These are phyloP conservation scores for Salix koriyanagi DNA, from an alignment of 345 rosid species.

Conservation along the genomic window DNA sequence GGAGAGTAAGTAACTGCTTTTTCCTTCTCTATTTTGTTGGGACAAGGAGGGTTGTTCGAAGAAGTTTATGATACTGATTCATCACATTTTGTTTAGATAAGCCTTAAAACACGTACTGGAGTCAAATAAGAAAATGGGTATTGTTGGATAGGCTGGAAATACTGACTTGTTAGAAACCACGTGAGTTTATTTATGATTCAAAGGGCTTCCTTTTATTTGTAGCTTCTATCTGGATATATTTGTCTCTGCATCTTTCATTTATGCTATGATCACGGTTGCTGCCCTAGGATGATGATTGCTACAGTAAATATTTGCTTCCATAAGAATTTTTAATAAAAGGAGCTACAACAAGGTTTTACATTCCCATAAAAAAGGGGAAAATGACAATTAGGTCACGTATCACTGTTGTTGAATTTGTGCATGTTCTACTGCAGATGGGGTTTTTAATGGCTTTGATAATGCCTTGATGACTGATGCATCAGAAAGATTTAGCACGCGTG, in stretches of 20 bases:
- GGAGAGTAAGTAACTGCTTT: constrained; percentile 36
- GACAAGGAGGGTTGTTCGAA: not conserved
- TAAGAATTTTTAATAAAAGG: not conserved
- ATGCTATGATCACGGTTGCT: not conserved
- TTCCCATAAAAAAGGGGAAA: not conserved
- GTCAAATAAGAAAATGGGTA: not conserved
- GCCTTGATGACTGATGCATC: constrained; percentile 45
- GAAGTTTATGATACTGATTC: not conserved
- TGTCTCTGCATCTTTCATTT: not conserved
- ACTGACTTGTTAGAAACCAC: not conserved
- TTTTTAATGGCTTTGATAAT: constrained; percentile 33
- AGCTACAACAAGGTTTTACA: not conserved
- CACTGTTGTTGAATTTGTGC: constrained; percentile 14
- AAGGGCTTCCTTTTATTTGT: not conserved
- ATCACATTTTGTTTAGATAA: not conserved
- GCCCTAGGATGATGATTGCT: not conserved
- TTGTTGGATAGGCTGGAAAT: not conserved
- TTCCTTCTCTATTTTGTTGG: not conserved
- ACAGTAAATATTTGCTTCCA: not conserved
- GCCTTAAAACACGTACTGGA: not conserved
- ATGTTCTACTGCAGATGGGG: constrained; percentile 44
- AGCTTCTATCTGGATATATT: not conserved
- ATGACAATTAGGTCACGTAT: not conserved
- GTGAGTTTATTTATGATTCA: not conserved
- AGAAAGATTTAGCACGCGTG: constrained; percentile 69